phyloP scores from a whole-genome alignment of 768 basidiomycete genomes.

The Tulasnella sp. region DNA sequence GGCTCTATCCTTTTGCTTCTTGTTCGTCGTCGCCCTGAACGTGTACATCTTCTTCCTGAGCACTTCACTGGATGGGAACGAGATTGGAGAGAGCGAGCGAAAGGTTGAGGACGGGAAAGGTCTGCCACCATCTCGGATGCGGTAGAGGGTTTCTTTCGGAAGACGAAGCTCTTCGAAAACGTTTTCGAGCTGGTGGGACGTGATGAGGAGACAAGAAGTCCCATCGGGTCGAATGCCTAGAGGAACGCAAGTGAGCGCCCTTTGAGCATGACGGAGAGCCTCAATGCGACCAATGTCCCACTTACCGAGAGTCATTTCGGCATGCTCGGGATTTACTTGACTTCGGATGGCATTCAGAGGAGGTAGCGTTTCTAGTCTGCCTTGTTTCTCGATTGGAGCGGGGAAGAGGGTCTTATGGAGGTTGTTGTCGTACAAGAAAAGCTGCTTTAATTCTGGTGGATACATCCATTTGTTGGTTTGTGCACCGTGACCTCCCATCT shows the following conservation, averaged over 20 bases:
- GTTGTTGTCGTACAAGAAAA: neutral
- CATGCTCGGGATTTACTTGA: neutral
- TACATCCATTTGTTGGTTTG: slow-evolving; percentile 5
- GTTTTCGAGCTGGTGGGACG: neutral
- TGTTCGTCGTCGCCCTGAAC: neutral
- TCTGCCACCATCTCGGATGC: neutral
- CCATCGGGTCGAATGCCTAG: neutral
- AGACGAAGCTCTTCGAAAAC: slow-evolving; percentile 1
- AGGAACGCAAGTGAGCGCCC: neutral
- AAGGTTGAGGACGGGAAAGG: neutral
- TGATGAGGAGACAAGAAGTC: neutral
- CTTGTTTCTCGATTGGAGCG: neutral
- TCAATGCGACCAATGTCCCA: neutral
- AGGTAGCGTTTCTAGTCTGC: neutral
- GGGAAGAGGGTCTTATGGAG: slow-evolving; percentile 6
- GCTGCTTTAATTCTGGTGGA: neutral
- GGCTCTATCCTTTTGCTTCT: neutral
- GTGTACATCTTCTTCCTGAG: slow-evolving; percentile 1
- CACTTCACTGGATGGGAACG: neutral
- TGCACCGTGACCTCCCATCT: slow-evolving; percentile 2
- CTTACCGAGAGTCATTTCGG: slow-evolving; percentile 9
- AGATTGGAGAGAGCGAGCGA: neutral
- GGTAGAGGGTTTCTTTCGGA: neutral
- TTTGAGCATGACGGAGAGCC: neutral
- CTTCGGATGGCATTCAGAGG: neutral